phyloP scores from a whole-genome alignment of 2,329 filamentous ascomycete species.

The Pyrenophora teres region DNA sequence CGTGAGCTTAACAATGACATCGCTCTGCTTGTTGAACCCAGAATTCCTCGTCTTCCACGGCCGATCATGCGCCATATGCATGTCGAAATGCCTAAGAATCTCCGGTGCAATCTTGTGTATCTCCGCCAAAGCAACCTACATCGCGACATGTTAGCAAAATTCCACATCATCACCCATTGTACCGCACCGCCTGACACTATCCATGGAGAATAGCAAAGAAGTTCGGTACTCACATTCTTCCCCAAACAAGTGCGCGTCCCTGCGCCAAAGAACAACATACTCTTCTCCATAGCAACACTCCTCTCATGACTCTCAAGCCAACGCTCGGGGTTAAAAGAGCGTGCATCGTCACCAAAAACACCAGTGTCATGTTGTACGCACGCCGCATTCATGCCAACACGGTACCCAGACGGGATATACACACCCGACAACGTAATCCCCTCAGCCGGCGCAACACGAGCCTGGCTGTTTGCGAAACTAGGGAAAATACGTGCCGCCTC shows the following conservation, averaged over 20 bases:
- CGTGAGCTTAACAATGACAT: slow-evolving; percentile 12
- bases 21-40: slow-evolving; percentile 21
- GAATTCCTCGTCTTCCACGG: slow-evolving; percentile 23
- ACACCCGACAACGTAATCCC: slow-evolving; percentile 21
- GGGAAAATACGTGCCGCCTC: slow-evolving; percentile 29
- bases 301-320: slow-evolving; percentile 48
- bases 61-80: slow-evolving; percentile 19
- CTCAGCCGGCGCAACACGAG: slow-evolving; percentile 29
- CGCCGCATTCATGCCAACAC: slow-evolving; percentile 45
- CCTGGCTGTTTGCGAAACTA: slow-evolving; percentile 27
- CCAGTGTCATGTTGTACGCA: slow-evolving; percentile 46
- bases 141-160: neutral
- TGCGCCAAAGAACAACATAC: slow-evolving; percentile 13
- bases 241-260: slow-evolving; percentile 31
- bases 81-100: slow-evolving; percentile 18
- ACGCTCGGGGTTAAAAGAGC: slow-evolving; percentile 54
- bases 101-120: slow-evolving; percentile 20
- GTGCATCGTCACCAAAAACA: slow-evolving; percentile 54
- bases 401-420: slow-evolving; percentile 43
- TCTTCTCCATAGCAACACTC: slow-evolving; percentile 25
- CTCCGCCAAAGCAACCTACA: slow-evolving; percentile 20
- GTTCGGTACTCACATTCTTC: slow-evolving; percentile 18
- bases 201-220: neutral
- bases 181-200: too few species aligned
- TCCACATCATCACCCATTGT: too few species aligned